Evolutionary conservation across 257 asterid species (phyloP), one percentile per base, ranked within the genome.

Genomic region (Prunella vulgaris): DNA sequence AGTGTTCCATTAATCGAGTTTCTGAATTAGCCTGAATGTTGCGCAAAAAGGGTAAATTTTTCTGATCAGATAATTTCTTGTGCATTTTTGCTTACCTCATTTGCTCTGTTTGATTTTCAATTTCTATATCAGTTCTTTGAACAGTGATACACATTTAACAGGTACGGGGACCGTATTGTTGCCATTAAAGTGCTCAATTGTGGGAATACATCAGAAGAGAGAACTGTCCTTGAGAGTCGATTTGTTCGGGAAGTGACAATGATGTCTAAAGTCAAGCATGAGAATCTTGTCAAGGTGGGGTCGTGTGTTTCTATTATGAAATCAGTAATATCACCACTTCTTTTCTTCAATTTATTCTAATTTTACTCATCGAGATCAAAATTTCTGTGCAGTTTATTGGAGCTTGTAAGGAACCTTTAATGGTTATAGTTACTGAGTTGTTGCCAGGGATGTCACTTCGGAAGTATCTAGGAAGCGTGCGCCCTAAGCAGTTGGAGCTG

Each of bases 341-440:
- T n/a, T 15, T 30, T 69, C 4, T 40, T 18, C 20, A 18, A 32
- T 42, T 48, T 44, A 2, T 10, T 61, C 66, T 38, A 33, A 32
- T 65, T 38, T 60, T 24, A 22, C 61, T 68, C 10, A 22, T 12
- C 3, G 1, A 15, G 35, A 27, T 33, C 21, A 15, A 42, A 66
- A 2, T 68, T 22, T n/a, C 10, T 70, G 22, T 80, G 86, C 95
- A 93, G 97, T 93, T 93, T 75, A 88, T 93, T 78, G 98, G 98
- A 71, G 98, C 98, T 65, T 93, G 98, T 78, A 93, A 93, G 69
- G 98, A 93, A 81, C 98, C 98, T 77, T 75, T 93, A 72, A 90
- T 93, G 98, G 98, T 90, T 80, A 84, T 93, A 77, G 98, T 93
- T 18, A 83, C 97, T 3, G 98, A 93, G 85, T 86, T 93, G 67